Base-by-base conservation (phyloP, 176 grass and related monocot species). In the Paspalum notatum region DNA sequence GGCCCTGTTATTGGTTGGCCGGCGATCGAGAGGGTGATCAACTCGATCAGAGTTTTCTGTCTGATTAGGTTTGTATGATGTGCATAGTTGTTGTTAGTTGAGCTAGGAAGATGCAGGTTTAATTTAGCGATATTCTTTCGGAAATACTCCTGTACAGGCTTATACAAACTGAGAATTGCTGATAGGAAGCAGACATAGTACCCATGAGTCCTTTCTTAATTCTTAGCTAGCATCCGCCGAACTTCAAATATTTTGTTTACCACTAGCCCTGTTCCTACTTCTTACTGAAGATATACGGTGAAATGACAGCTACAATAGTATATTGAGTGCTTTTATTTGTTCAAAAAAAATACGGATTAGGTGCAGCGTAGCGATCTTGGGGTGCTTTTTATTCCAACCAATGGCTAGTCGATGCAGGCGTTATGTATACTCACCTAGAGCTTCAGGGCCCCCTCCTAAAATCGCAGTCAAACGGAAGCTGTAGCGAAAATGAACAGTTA, bases 351-450 rank as follows among this genome's bases (percentile, higher is more conserved):
- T 11, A 10, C 21, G 5, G 8, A 50, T 68, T 74, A 11, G 59
- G 26, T 42, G 51, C 7, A 48, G 52, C 6, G 26, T 14, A 60
- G 11, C 17, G 6, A 47, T 21, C 14, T 12, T 62, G 46, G 0
- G 37, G 17, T 63, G 25, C 16, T 48, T 43, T 15, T 21, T 21
- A 24, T 24, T 16, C 26, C 39, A 52, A 11, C 11, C 32, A 41
- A 7, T 18, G 37, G 7, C 20, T 40, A 54, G 87, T 50, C 73
- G 80, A 42, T 71, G 82, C 76, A 62, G 68, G 68, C 76, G 69
- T 51, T 46, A 88, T 53, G 66, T 46, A 79, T 84, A 75, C 9
- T 12, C 42, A 84, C 67, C 66, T 51, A 74, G 50, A 68, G 46
- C 37, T 75, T 61, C 52, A 39, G 27, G 18, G 3, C 32, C 55